Evolutionary conservation across 2,329 filamentous ascomycete species (phyloP), one percentile per base, ranked within the genome.

Genomic region (Pseudogymnoascus sp.): DNA sequence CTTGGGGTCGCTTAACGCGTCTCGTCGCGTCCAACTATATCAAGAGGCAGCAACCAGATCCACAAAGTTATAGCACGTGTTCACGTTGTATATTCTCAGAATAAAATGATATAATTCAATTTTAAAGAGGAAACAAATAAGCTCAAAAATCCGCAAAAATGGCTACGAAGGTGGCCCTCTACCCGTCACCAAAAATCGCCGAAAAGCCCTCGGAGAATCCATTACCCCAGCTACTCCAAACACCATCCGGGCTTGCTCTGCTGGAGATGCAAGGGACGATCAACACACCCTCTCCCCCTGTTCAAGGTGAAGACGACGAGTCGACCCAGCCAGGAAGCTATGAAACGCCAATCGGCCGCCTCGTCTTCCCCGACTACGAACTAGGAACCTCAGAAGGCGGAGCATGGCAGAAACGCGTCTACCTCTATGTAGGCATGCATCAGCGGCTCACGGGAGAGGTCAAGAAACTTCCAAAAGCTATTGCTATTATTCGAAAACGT

Each of bases 261-360:
- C 80, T 99, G 63, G 94, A 97, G 77, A 84, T 99, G 12, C 94
- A 99, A 79, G 94, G 92, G 65, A 91, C 85, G 12, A 87, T 99
- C 76, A 93, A 95, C 74, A 79, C 92, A 1, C 87, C 91, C 6
- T 66, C 76, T 1, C 50, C 50, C 18, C 68, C 73, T 31, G 69
- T 67, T n/a, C 65, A 63, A 37, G 35, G 70, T 25, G 68, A 73
- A n/a, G 70, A 75, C 23, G 66, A 69, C 8, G 69, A 77, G 61
- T 71, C 73, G 16, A 65, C 72, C 2, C 70, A 75, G 18, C 63
- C 64, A 5, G 63, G 64, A 5, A 40, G 61, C 16, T 73, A 70
- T 63, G 75, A 78, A 61, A 83, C 84, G 1, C 76, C 79, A 25
- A 80, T 96, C 67, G 92, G 92, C 33, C 86, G 84, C 63, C 80